Evolutionary conservation across 2,329 filamentous ascomycete genomes (phyloP).

Genomic region (Fusarium musae): DNA sequence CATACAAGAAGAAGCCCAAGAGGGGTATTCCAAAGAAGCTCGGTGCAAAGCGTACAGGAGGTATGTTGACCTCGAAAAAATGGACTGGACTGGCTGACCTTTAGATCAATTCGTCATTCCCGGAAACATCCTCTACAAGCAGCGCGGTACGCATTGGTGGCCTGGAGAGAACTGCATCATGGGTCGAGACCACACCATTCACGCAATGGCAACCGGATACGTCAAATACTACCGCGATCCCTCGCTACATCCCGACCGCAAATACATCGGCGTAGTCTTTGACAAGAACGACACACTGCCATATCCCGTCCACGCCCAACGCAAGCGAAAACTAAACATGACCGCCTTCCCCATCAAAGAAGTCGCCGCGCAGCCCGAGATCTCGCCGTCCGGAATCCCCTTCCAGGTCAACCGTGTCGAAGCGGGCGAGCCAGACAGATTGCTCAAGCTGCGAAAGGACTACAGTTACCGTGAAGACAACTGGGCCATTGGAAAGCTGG

Average conservation of each 20-base stretch:
- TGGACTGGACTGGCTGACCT: constrained; percentile 19
- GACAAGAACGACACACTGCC: constrained; percentile 84
- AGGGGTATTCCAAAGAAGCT: constrained; percentile 80
- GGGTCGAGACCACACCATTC: constrained; percentile 96
- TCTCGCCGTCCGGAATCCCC: constrained; percentile 64
- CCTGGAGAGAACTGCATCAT: constrained; percentile 95
- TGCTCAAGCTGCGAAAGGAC: constrained; percentile 62
- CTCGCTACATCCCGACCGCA: constrained; percentile 80
- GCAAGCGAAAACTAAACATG: constrained; percentile 81
- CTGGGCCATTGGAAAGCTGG: constrained; percentile 67
- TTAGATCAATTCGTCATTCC: constrained; percentile 91
- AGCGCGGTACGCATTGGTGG: constrained; percentile 93
- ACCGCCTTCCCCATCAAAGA: constrained; percentile 62
- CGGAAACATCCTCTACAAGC: constrained; percentile 98
- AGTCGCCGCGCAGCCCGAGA: constrained; percentile 49
- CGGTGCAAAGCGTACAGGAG: constrained; percentile 92
- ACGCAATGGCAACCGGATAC: constrained; percentile 84
- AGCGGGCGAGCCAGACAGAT: constrained; percentile 56
- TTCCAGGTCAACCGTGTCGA: constrained; percentile 57
- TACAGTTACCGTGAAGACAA: constrained; percentile 71
- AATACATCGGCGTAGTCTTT: constrained; percentile 95
- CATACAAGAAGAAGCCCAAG: constrained; percentile 72
- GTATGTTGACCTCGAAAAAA: constrained; percentile 58
- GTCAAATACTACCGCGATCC: constrained; percentile 98
- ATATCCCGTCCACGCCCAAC: constrained; percentile 76